Percentiles rank a stretch among this genome's conserved stretches.
Evolutionary conservation across 1,284 basidiomycete genomes (phyloP).

Genomic region (Cronartium quercuum): DNA sequence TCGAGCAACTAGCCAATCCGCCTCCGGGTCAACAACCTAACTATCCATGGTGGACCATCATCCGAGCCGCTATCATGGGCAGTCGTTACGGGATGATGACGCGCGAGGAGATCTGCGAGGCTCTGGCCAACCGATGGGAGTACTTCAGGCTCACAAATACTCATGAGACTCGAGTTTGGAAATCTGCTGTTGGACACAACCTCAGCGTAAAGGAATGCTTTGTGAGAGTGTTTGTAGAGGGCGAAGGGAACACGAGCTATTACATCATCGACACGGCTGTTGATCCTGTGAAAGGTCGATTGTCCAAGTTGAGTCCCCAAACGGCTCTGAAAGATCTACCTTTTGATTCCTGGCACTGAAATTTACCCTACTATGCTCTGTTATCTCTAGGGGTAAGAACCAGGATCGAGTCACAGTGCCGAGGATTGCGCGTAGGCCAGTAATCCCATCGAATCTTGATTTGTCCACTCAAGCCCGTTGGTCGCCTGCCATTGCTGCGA

Average conservation of each 20-base stretch:
- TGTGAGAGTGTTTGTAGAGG: constrained; percentile 36
- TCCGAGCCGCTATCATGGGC: constrained; percentile 34
- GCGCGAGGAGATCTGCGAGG: constrained; percentile 32
- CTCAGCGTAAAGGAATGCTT: constrained; percentile 38
- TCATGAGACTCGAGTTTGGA: constrained; percentile 22
- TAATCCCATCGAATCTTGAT: constrained; percentile 18
- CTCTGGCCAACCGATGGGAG: constrained; percentile 23
- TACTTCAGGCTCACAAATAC: constrained; percentile 26
- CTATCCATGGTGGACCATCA: constrained; percentile 39
- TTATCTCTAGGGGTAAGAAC: constrained; percentile 9
- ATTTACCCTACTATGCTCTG: neutral
- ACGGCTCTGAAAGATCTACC: neutral
- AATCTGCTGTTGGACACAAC: constrained; percentile 35
- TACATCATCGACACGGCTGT: constrained; percentile 37
- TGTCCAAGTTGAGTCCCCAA: constrained; percentile 27
- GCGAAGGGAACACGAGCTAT: constrained; percentile 28
- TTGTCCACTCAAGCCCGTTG: constrained; percentile 34
- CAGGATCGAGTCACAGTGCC: constrained; percentile 21
- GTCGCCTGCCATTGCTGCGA: constrained; percentile 37
- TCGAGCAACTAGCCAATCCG: constrained; percentile 34
- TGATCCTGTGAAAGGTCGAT: constrained; percentile 32
- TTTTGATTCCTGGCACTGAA: neutral
- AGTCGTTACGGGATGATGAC: constrained; percentile 36
- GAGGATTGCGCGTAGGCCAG: constrained; percentile 19
- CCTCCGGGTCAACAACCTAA: constrained; percentile 38